Conservation (phyloP, 2,329 filamentous ascomycete genomes). For the Microdochium trichocladiopsis region DNA sequence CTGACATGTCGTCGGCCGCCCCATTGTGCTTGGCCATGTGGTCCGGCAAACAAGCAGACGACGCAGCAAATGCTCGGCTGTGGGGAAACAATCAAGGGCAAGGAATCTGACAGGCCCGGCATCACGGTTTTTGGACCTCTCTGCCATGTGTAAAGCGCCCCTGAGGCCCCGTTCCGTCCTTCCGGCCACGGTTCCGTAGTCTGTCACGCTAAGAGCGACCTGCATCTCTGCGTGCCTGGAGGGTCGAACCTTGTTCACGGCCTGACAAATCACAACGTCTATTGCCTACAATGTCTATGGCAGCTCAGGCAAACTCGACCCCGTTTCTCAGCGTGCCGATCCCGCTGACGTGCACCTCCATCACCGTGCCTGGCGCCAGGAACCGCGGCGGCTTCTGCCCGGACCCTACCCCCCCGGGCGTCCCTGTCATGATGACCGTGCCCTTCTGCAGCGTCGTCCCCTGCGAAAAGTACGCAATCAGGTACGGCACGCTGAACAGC, state of each 20-base stretch:
- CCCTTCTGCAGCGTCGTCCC: constrained; percentile 16
- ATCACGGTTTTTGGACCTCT: too few species aligned
- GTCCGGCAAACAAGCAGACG: too few species aligned
- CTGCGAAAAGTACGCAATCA: constrained; percentile 14
- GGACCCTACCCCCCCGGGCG: constrained; percentile 5
- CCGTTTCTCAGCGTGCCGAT: constrained; percentile 10
- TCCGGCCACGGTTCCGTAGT: too few species aligned
- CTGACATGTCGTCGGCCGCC: neutral
- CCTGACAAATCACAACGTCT: too few species aligned
- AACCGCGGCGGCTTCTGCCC: constrained; percentile 4
- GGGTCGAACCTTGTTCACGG: too few species aligned
- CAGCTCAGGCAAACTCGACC: constrained; percentile 5
- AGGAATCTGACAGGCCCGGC: too few species aligned
- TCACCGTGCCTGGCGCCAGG: constrained; percentile 7
- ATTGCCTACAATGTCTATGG: neutral
- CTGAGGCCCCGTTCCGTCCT: too few species aligned
- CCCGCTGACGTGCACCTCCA: constrained; percentile 8
- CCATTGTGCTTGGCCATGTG: neutral
- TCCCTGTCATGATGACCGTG: constrained; percentile 19
- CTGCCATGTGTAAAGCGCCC: too few species aligned
- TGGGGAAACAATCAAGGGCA: too few species aligned
- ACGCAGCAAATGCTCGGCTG: too few species aligned
- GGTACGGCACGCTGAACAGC: constrained; percentile 20
- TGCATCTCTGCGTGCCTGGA: too few species aligned
- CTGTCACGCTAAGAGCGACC: too few species aligned